Evolutionary conservation across 78 protist species (phyloP), one percentile per base, ranked within the genome.

Genomic region (Dictyostelium purpureum): DNA sequence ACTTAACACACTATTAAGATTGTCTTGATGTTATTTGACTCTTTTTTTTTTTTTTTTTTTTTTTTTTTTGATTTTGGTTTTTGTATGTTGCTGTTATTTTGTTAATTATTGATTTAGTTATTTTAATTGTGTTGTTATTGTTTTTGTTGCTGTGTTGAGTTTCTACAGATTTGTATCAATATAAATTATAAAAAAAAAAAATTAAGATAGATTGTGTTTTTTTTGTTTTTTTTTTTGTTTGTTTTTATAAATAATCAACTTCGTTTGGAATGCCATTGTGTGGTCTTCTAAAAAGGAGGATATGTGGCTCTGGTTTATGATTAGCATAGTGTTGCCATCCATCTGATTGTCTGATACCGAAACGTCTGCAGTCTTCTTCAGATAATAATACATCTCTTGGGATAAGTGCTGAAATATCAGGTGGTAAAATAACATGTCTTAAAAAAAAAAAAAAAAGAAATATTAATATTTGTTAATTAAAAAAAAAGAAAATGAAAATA

Each of bases 231-330:
- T 10, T 35, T 65, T 14, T 14, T 65, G 31, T n/a, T 45, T 40
- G 16, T 67, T 28, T 28, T 16, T 42, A 83, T 9, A 83, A 69
- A 71, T 83, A 83, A 37, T 83, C 90, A 56, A 83, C 90, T 33
- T 83, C 90, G 11, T 45, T 83, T 69, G 90, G 90, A 33, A 83
- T 83, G 21, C 90, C 90, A 74, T n/a, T 35, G 45, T 83, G 90
- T 31, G 73, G 94, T 1, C 98, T 63, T 52, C 98, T 88, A 91
- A 98, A 97, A 24, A 96, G 88, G 9, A 98, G 87, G 24, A 98
- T 95, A 90, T 98, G 99, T 47, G 98, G 98, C 90, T 98, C 99
- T 54, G 99, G 99, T 61, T 93, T 78, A 94, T 98, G 98, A 28
- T 82, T 77, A 6, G 95, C 95, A 71, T 97, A 98, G 94, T 98